Conservation (phyloP, 768 basidiomycete species). For the Boletus edulis region DNA sequence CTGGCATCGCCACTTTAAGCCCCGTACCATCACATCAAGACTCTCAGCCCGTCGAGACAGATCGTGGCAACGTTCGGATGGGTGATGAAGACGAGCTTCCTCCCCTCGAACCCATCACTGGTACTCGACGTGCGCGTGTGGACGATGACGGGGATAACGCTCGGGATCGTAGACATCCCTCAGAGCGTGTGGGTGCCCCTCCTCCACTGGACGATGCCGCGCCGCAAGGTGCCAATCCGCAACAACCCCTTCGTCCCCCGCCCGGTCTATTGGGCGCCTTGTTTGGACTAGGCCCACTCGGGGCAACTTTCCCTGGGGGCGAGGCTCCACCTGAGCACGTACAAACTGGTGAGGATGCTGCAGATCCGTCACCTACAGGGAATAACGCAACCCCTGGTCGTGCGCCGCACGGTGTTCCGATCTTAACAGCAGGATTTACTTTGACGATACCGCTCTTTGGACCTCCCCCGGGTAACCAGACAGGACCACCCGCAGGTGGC, state of each 20-base stretch:
- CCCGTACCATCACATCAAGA: constrained; percentile 23
- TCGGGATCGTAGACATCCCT: constrained; percentile 62
- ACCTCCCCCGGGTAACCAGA: constrained; percentile 6
- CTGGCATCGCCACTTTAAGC: constrained; percentile 29
- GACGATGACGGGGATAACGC: constrained; percentile 63
- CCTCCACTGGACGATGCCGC: constrained; percentile 18
- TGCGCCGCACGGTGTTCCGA: constrained; percentile 19
- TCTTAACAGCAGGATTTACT: constrained; percentile 32
- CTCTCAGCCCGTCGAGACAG: constrained; percentile 29
- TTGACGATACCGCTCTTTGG: constrained; percentile 36
- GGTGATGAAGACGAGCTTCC: constrained; percentile 33
- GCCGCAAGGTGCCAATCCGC: constrained; percentile 23
- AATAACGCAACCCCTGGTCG: constrained; percentile 25
- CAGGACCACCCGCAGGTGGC: constrained; percentile 5
- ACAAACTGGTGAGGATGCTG: constrained; percentile 28
- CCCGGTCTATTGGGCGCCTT: constrained; percentile 24
- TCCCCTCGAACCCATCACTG: constrained; percentile 29
- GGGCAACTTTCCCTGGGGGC: constrained; percentile 10
- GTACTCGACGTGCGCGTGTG: constrained; percentile 52
- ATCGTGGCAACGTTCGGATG: constrained; percentile 28
- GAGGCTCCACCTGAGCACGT: constrained; percentile 21
- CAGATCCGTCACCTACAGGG: constrained; percentile 15
- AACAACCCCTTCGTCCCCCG: constrained; percentile 17
- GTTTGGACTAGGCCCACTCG: constrained; percentile 21
- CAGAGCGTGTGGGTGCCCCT: constrained; percentile 46